These are phyloP conservation scores for Phascolomyces articulosus DNA, from an alignment of 371 early-diverging fungal genomes.

Conservation along the genomic window DNA sequence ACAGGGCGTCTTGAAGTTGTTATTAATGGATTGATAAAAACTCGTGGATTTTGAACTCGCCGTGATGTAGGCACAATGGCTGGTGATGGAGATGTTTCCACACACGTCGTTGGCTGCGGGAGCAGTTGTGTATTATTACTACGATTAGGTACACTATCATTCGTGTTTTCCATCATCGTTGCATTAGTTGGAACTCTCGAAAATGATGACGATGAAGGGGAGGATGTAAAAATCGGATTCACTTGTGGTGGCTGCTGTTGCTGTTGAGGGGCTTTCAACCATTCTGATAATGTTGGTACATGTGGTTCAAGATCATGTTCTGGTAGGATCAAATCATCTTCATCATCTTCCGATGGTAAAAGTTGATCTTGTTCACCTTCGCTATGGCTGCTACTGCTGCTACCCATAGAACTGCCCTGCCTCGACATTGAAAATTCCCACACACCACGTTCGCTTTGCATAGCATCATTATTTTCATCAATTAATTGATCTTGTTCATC, in stretches of 20 bases:
- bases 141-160: too few relatives aligned
- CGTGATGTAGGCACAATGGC: too few relatives aligned
- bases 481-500: background rate
- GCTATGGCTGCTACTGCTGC: background rate
- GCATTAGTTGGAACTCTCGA: too few relatives aligned
- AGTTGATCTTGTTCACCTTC: conserved; percentile 10
- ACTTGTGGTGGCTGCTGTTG: background rate
- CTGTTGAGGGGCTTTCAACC: background rate
- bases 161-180: too few relatives aligned
- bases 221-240: too few relatives aligned
- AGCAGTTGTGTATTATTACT: too few relatives aligned
- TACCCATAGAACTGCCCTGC: background rate
- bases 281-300: background rate
- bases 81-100: too few relatives aligned
- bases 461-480: background rate
- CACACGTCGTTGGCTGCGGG: too few relatives aligned
- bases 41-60: too few relatives aligned
- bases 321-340: background rate
- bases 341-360: background rate
- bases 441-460: background rate
- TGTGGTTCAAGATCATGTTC: background rate
- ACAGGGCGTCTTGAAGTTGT: background rate
- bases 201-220: too few relatives aligned
- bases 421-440: conserved; percentile 21
- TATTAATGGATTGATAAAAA: background rate